Base-by-base conservation (phyloP, 2,329 filamentous ascomycete species). In the Dryadomyces quercus-mongolicae region DNA sequence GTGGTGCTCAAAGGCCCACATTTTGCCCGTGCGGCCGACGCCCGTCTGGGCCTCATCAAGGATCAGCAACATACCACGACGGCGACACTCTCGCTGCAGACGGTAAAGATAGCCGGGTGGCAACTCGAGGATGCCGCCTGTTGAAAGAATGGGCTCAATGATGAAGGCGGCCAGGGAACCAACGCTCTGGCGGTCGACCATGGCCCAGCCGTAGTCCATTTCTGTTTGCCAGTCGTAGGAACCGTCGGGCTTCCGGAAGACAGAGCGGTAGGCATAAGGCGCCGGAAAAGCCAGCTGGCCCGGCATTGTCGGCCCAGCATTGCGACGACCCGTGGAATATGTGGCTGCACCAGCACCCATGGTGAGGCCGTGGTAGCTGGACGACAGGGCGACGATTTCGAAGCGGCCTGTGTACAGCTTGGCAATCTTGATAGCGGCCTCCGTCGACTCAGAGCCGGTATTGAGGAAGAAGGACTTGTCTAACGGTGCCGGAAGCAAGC, bases 181-280 rank as follows among this genome's bases (percentile, higher is more conserved):
- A 18, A 74, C 73, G 1, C 72, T 77, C 56, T 80, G 75, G 5
- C 70, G 67, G 59, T 85, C 81, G 46, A 85, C 67, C 65, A 85
- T 70, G n/a, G 70, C 68, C 71, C 77, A 85, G 18, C 78, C 80
- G 59, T 77, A 85, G 12, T 81, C 73, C 15, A 86, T 66, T 62
- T 86, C 82, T 0, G 77, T 75, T 59, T 81, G 70, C 82, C 82
- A 86, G 62, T 86, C 81, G 58, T 86, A 80, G 0, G 72, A 73
- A 1, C 80, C 80, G 57, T 85, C 80, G 0, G 74, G 21, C 40
- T 75, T 73, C 10, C 77, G 73, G 64, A 86, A 86, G 0, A 75
- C 70, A 0, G 81, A 84, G 4, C 81, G 75, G 61, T 84, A 85
- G 0, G 75, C 70, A 59, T 84, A 77, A 0, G 81, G 81, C 0